Percentiles rank a stretch among this genome's conserved stretches.
These are phyloP conservation scores for Penicillium angulare DNA, from an alignment of 495 filamentous ascomycete species.

Conservation along the genomic window DNA sequence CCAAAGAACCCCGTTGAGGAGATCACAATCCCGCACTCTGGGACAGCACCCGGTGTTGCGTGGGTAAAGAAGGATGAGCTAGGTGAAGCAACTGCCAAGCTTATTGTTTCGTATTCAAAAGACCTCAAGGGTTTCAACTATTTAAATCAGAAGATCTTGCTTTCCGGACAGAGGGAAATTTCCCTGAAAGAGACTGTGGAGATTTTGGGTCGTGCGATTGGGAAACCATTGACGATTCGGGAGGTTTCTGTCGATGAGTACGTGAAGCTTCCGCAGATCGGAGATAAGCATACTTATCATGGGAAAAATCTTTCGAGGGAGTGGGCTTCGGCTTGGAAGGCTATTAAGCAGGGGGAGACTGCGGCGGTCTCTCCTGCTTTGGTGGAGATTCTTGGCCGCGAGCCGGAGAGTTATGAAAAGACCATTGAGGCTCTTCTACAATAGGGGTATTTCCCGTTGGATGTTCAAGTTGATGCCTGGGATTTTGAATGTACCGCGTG, in stretches of 20 bases:
- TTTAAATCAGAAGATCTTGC: conserved; percentile 33
- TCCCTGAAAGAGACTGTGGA: conserved; percentile 40
- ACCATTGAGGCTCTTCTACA: conserved; percentile 21
- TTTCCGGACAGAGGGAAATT: conserved; percentile 39
- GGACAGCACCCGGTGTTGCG: conserved; percentile 43
- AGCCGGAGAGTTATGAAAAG: conserved; percentile 34
- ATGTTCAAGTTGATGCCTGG: neutral
- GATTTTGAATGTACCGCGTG: neutral
- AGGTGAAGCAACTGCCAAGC: conserved; percentile 45
- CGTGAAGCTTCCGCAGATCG: conserved; percentile 29
- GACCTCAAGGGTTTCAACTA: conserved; percentile 23
- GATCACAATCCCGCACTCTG: conserved; percentile 51
- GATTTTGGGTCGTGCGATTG: conserved; percentile 29
- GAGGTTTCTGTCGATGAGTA: conserved; percentile 42
- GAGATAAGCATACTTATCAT: conserved; percentile 28
- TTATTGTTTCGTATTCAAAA: conserved; percentile 31
- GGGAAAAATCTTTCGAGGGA: conserved; percentile 24
- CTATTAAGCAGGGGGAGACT: conserved; percentile 40
- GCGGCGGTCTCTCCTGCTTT: conserved; percentile 32
- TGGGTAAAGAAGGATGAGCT: conserved; percentile 54
- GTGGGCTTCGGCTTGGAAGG: conserved; percentile 45
- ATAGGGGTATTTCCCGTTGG: too few species aligned
- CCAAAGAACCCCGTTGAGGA: conserved; percentile 27
- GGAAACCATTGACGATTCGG: conserved; percentile 27
- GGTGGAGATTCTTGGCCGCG: conserved; percentile 35